Evolutionary conservation across 1,284 basidiomycete genomes (phyloP).

Genomic region (Dichomitus squalens): DNA sequence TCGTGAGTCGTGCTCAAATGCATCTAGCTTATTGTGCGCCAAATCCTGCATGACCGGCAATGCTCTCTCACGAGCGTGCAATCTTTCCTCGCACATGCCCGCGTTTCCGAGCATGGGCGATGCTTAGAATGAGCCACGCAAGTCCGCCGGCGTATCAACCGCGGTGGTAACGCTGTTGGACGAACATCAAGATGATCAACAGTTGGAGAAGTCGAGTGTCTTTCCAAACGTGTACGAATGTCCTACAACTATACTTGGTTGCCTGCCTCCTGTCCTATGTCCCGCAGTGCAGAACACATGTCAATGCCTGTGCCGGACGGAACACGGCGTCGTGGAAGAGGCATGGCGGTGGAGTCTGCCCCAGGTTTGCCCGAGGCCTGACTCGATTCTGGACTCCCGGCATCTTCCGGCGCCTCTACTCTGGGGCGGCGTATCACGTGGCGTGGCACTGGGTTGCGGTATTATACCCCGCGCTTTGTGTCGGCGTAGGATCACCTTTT

Average conservation of each 20-base stretch:
- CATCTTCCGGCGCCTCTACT: conserved; percentile 11
- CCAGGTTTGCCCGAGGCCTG: too few relatives aligned
- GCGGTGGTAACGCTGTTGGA: conserved; percentile 17
- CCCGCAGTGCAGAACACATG: not conserved
- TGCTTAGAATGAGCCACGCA: not conserved
- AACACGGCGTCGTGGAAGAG: conserved; percentile 26
- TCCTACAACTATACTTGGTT: not conserved
- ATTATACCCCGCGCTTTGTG: conserved; percentile 25
- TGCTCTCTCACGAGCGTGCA: not conserved
- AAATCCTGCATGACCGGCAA: not conserved
- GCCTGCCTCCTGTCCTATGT: not conserved
- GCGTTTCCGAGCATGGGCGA: not conserved
- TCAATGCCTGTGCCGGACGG: conserved; percentile 13
- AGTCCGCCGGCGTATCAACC: not conserved
- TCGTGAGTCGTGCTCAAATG: not conserved
- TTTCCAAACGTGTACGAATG: conserved; percentile 1
- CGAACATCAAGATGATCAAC: conserved; percentile 19
- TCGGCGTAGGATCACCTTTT: conserved; percentile 24
- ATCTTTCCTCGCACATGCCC: not conserved
- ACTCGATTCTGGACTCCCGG: conserved; percentile 12
- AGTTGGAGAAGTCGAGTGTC: conserved; percentile 3
- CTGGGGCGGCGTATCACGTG: conserved; percentile 21
- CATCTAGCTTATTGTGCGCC: conserved; percentile 2
- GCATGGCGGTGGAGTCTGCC: conserved; percentile 19
- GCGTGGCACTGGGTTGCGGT: conserved; percentile 11